A percentile compares a stretch with the other conserved stretches of the same genome.
Conservation (phyloP, 2,329 filamentous ascomycete genomes). For the Xenoacremonium recifei region DNA sequence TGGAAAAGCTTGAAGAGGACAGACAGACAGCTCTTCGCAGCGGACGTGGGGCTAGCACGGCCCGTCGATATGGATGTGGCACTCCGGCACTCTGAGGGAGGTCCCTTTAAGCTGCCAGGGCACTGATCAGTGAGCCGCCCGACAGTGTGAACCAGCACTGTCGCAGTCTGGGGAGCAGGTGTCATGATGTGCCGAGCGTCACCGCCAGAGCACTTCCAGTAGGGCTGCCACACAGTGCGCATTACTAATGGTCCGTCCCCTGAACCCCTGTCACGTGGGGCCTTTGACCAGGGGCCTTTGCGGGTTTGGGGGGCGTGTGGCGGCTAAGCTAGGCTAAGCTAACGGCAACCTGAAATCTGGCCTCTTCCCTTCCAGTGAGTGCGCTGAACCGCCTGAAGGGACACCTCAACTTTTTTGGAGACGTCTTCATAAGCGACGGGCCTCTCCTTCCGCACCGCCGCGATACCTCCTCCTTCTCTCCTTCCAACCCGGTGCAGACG, state of each 20-base stretch:
- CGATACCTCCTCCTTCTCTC: no score
- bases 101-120: constrained; percentile 1
- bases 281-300: constrained; percentile 15
- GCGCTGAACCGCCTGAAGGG: constrained; percentile 43
- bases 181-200: neutral
- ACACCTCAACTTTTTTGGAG: constrained; percentile 42
- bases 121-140: no score
- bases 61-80: no score
- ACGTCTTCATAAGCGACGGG: constrained; percentile 36
- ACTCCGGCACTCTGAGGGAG: no score
- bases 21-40: no score
- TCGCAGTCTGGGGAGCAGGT: constrained; percentile 8
- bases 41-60: no score
- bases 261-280: constrained; percentile 34
- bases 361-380: no score
- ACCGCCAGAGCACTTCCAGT: constrained; percentile 1
- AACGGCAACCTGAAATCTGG: constrained; percentile 55
- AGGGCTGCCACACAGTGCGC: constrained; percentile 21
- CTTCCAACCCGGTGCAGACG: constrained; percentile 30
- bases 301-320: no score
- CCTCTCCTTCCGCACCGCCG: no score
- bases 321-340: no score
- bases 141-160: constrained; percentile 14
- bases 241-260: neutral
- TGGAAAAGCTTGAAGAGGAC: no score